Evolutionary conservation across 179 eudicot genomes (phyloP).

Genomic region (Camellia oleifera): DNA sequence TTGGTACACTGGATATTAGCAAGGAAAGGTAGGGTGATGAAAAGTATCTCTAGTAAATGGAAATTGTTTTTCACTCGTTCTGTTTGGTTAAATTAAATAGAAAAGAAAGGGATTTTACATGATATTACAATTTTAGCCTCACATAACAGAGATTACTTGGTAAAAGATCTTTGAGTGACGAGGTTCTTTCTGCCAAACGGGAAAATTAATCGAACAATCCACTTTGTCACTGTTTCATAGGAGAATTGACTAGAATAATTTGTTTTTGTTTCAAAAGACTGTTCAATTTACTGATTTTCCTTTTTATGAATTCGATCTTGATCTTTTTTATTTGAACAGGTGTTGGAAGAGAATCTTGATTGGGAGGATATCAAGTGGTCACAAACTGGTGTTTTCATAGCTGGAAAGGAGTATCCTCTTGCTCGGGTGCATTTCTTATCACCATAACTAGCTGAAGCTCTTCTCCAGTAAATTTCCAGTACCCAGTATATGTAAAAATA

Average conservation of each 20-base stretch:
- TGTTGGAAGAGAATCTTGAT: constrained; percentile 82
- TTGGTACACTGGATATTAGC: background rate
- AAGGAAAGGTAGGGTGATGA: background rate
- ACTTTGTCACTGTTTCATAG: background rate
- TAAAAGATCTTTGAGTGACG: background rate
- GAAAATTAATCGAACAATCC: no score
- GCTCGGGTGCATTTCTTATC: constrained; percentile 90
- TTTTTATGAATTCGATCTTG: background rate
- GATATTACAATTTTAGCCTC: no score
- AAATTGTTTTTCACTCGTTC: background rate
- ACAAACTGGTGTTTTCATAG: constrained; percentile 86
- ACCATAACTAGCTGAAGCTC: constrained; percentile 40
- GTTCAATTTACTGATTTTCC: background rate
- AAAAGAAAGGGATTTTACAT: background rate
- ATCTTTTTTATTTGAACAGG: constrained; percentile 37
- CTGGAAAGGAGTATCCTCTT: constrained; percentile 84
- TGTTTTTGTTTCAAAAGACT: background rate
- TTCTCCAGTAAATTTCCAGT: background rate
- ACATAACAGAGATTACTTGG: background rate
- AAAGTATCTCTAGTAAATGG: background rate
- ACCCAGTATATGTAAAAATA: background rate
- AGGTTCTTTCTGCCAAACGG: background rate
- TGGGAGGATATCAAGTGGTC: constrained; percentile 99
- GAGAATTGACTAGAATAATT: background rate
- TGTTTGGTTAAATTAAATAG: background rate